Evolutionary conservation across 2,329 filamentous ascomycete genomes (phyloP).

Genomic region (Cordyceps farinosa): DNA sequence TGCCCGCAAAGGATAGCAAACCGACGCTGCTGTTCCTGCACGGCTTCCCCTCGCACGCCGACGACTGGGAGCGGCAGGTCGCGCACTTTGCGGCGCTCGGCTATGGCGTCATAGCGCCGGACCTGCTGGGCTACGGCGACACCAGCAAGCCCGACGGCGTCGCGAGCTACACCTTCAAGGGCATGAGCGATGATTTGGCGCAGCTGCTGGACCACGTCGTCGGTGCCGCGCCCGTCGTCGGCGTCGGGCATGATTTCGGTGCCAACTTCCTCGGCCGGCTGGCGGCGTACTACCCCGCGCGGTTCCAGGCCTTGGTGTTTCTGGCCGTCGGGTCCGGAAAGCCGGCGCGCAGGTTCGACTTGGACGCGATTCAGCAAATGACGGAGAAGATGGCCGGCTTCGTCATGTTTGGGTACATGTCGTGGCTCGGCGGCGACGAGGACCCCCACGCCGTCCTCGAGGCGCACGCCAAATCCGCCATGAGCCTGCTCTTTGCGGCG

Average conservation of each 20-base stretch:
- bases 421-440: conserved; percentile 24
- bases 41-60: conserved; percentile 44
- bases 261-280: conserved; percentile 31
- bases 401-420: conserved; percentile 32
- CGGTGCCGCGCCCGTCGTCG: conserved; percentile 36
- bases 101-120: conserved; percentile 41
- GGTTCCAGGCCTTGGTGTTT: conserved; percentile 26
- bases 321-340: conserved; percentile 30
- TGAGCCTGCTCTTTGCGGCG: conserved; percentile 30
- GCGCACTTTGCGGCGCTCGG: conserved; percentile 31
- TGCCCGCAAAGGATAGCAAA: conserved; percentile 19
- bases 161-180: conserved; percentile 29
- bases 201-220: conserved; percentile 31
- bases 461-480: conserved; percentile 24
- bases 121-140: conserved; percentile 39
- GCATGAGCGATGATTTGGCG: conserved; percentile 32
- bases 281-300: conserved; percentile 26
- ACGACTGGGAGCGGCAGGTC: conserved; percentile 42
- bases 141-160: conserved; percentile 31
- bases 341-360: conserved; percentile 28
- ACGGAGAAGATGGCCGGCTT: conserved; percentile 29
- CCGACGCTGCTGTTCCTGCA: conserved; percentile 45
- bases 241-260: conserved; percentile 38
- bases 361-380: conserved; percentile 31
- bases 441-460: conserved; percentile 25